Conservation (phyloP, 495 filamentous ascomycete species). For the Physcia stellaris region DNA sequence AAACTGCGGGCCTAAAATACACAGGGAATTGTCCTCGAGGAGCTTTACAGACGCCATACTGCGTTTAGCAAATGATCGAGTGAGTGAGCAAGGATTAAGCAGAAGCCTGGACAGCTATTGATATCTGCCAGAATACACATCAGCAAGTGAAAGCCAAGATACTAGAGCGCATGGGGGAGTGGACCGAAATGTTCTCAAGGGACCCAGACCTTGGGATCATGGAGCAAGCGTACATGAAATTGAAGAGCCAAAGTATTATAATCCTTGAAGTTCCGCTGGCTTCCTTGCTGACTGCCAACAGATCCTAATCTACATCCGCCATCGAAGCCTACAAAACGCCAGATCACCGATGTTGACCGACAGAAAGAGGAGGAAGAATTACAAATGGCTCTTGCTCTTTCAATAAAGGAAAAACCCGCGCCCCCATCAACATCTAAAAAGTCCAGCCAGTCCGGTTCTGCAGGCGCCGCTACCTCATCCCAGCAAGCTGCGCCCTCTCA, state of each 20-base stretch:
- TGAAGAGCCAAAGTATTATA: slow-evolving; percentile 60
- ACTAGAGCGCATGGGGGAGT: slow-evolving; percentile 88
- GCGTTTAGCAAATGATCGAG: slow-evolving; percentile 75
- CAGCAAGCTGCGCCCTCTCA: slow-evolving; percentile 30
- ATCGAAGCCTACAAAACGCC: slow-evolving; percentile 78
- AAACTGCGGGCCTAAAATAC: slow-evolving; percentile 84
- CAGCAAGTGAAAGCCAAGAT: slow-evolving; percentile 95
- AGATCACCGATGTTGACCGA: slow-evolving; percentile 79
- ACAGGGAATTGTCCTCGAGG: slow-evolving; percentile 83
- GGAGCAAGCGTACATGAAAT: slow-evolving; percentile 83
- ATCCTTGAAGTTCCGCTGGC: neutral
- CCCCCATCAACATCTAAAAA: slow-evolving; percentile 18
- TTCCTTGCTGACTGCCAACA: slow-evolving; percentile 15
- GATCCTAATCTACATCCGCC: slow-evolving; percentile 89
- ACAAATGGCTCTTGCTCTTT: slow-evolving; percentile 87
- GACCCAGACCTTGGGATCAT: slow-evolving; percentile 94
- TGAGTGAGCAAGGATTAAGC: slow-evolving; percentile 14
- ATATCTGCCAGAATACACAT: slow-evolving; percentile 62
- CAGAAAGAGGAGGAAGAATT: slow-evolving; percentile 96
- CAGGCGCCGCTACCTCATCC: slow-evolving; percentile 25
- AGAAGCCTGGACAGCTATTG: slow-evolving; percentile 1
- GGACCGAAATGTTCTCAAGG: slow-evolving; percentile 84
- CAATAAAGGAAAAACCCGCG: slow-evolving; percentile 64
- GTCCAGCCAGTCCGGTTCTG: slow-evolving; percentile 20
- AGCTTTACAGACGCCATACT: slow-evolving; percentile 93